Evolutionary conservation across 352 stramenopile species (phyloP).

Genomic region (Blastocystis sp.): DNA sequence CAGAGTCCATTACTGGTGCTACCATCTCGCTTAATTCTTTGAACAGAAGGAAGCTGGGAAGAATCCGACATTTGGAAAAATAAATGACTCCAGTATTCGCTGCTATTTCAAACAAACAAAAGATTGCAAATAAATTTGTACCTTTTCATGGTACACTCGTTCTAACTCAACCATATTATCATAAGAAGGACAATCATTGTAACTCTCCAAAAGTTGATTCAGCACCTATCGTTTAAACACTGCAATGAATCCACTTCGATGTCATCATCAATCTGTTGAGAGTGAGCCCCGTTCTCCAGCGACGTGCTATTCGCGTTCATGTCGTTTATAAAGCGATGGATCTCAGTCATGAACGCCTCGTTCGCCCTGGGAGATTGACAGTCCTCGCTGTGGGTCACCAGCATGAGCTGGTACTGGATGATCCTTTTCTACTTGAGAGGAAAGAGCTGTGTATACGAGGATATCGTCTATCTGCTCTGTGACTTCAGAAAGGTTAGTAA

Average conservation of each 20-base stretch:
- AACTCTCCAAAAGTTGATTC: not conserved
- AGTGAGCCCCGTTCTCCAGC: not conserved
- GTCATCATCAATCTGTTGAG: not conserved
- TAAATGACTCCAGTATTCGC: not conserved
- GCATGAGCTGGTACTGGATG: not conserved
- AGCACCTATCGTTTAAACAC: not conserved
- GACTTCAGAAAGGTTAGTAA: not conserved
- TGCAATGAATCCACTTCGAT: not conserved
- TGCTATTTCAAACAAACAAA: not conserved
- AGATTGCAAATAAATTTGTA: not conserved
- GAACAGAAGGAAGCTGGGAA: constrained; percentile 37
- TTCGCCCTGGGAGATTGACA: not conserved
- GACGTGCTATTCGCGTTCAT: not conserved
- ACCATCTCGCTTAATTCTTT: constrained; percentile 36
- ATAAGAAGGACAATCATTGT: not conserved
- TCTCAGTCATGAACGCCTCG: not conserved
- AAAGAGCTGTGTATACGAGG: not conserved
- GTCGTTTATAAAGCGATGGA: not conserved
- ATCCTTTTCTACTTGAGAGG: not conserved
- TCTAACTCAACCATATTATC: not conserved
- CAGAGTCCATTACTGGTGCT: not conserved
- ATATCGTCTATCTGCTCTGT: not conserved
- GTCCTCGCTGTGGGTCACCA: not conserved
- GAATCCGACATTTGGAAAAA: constrained; percentile 7
- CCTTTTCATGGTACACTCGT: not conserved